A percentile compares a stretch with the other conserved stretches of the same genome.
Conservation (phyloP, 176 grass and related monocot species). For the Bothriochloa decipiens region DNA sequence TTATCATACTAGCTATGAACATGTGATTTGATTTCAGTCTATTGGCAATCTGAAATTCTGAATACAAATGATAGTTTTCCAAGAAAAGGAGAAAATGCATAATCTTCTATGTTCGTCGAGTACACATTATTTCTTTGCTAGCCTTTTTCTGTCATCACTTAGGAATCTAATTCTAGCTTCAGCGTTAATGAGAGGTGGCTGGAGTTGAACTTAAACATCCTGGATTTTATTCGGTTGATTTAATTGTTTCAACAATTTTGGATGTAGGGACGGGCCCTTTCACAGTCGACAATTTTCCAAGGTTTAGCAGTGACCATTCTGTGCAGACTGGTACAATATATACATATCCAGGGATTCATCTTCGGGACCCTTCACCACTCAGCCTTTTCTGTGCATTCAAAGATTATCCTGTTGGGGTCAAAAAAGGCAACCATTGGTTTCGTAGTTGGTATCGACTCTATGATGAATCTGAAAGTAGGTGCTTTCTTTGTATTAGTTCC, state of each 20-base stretch:
- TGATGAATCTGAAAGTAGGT: constrained; percentile 39
- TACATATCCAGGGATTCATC: neutral
- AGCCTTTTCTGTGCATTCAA: constrained; percentile 36
- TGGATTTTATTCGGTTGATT: too few species aligned
- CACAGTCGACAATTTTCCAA: constrained; percentile 36
- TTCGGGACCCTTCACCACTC: constrained; percentile 23
- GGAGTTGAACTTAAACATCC: neutral
- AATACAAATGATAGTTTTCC: neutral
- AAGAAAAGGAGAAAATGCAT: too few species aligned
- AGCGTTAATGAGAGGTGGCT: too few species aligned
- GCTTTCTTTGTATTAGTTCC: neutral
- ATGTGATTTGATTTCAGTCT: neutral
- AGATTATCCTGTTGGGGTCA: neutral
- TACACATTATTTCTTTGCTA: too few species aligned
- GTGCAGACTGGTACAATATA: neutral
- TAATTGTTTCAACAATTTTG: constrained; percentile 2
- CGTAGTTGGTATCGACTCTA: neutral
- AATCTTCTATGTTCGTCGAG: too few species aligned
- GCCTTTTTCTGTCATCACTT: neutral
- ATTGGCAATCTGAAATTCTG: neutral
- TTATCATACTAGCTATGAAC: neutral
- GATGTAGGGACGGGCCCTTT: constrained; percentile 24
- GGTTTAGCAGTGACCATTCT: constrained; percentile 25
- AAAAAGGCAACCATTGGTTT: neutral
- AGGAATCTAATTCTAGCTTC: neutral